Conservation (phyloP, 1,284 basidiomycete genomes). For the Ganoderma resinaceum region DNA sequence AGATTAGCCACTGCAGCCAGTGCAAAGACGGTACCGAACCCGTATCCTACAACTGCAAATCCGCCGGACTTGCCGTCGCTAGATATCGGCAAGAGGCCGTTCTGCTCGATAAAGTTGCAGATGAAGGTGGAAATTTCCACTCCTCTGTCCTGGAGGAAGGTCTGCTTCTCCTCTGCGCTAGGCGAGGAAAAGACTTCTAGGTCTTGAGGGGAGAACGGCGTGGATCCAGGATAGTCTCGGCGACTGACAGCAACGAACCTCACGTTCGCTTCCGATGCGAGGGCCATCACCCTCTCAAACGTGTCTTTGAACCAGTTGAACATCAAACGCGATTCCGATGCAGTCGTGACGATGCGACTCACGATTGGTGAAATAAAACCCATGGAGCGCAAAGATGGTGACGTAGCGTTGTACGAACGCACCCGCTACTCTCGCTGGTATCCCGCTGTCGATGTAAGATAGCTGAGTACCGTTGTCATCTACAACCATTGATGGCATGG, state of each 20-base stretch:
- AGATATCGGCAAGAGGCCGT: slow-evolving; percentile 39
- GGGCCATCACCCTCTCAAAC: slow-evolving; percentile 24
- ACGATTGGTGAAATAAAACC: slow-evolving; percentile 24
- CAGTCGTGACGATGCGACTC: not conserved
- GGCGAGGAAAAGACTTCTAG: slow-evolving; percentile 23
- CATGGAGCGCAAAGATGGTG: slow-evolving; percentile 30
- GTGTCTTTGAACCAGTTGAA: not conserved
- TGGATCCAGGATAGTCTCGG: slow-evolving; percentile 28
- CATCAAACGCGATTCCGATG: not conserved
- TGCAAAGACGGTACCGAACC: slow-evolving; percentile 39
- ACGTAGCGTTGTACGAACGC: slow-evolving; percentile 8
- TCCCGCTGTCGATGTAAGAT: slow-evolving; percentile 28
- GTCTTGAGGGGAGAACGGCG: slow-evolving; percentile 31
- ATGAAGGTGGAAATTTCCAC: slow-evolving; percentile 43
- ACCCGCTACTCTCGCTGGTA: slow-evolving; percentile 3
- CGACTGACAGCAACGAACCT: slow-evolving; percentile 39
- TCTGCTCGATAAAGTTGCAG: slow-evolving; percentile 39
- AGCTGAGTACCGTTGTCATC: slow-evolving; percentile 23
- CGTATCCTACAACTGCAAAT: slow-evolving; percentile 47
- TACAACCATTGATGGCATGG: slow-evolving; percentile 31
- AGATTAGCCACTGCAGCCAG: slow-evolving; percentile 38
- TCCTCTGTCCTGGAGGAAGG: slow-evolving; percentile 38
- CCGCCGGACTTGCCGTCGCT: slow-evolving; percentile 41
- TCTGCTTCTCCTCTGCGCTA: slow-evolving; percentile 28
- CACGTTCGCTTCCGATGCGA: slow-evolving; percentile 25